Conservation (phyloP, 2,329 filamentous ascomycete genomes). For the Exophiala alcalophila region DNA sequence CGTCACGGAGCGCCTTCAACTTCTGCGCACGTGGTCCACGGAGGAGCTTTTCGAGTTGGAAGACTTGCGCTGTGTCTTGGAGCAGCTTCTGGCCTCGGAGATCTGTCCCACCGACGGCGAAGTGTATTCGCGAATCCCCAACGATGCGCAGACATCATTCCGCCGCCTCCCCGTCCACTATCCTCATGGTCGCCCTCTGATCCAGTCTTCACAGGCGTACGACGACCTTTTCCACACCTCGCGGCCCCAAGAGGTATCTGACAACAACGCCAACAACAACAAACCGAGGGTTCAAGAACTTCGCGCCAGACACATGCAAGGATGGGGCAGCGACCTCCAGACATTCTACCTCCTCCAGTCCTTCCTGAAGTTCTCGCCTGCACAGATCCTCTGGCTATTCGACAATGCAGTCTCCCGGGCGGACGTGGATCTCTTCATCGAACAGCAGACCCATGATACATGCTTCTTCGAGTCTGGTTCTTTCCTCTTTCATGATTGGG, state of each 20-base stretch:
- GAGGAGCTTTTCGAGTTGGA: conserved; percentile 58
- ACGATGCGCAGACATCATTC: conserved; percentile 15
- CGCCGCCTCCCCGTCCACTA: conserved; percentile 5
- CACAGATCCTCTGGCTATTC: conserved; percentile 57
- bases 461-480: conserved; percentile 65
- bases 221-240: conserved; percentile 25
- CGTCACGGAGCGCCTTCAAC: conserved; percentile 51
- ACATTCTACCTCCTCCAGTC: conserved; percentile 65
- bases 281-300: conserved; percentile 40
- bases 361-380: conserved; percentile 62
- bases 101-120: conserved; percentile 60
- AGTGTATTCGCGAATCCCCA: conserved; percentile 32
- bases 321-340: conserved; percentile 62
- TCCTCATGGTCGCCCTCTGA: neutral
- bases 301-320: conserved; percentile 50
- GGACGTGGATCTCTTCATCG: conserved; percentile 56
- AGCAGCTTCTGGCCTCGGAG: conserved; percentile 55
- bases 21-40: conserved; percentile 59
- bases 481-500: conserved; percentile 59
- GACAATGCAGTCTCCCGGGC: conserved; percentile 56
- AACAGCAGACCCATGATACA: conserved; percentile 45
- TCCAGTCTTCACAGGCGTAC: conserved; percentile 1
- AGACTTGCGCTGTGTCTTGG: conserved; percentile 55
- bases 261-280: conserved; percentile 4
- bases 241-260: too few relatives aligned